Evolutionary conservation across 2,329 filamentous ascomycete species (phyloP).

Genomic region (Raffaelea albimanens): DNA sequence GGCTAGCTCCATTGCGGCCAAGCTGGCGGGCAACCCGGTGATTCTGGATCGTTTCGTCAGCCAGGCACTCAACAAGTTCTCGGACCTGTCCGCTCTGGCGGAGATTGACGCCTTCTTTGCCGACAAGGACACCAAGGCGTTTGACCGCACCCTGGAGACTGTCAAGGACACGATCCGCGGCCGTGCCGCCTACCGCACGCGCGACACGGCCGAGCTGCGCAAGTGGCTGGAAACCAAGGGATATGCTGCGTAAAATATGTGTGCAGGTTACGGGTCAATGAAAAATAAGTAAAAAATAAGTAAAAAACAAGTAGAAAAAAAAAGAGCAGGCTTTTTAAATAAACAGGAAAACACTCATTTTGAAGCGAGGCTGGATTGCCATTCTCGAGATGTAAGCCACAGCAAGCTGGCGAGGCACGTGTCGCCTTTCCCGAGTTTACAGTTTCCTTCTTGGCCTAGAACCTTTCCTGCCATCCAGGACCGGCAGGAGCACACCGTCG

Average conservation of each 20-base stretch:
- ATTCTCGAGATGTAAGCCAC: too few relatives aligned
- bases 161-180: slow-evolving; percentile 79
- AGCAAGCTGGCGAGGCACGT: too few relatives aligned
- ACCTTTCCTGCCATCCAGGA: too few relatives aligned
- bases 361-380: too few relatives aligned
- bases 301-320: too few relatives aligned
- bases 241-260: slow-evolving; percentile 7
- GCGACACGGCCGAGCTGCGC: slow-evolving; percentile 63
- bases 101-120: slow-evolving; percentile 82
- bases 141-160: slow-evolving; percentile 77
- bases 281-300: too few relatives aligned
- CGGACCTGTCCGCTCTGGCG: slow-evolving; percentile 55
- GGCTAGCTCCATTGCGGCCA: slow-evolving; percentile 55
- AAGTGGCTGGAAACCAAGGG: slow-evolving; percentile 31
- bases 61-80: slow-evolving; percentile 68
- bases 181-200: slow-evolving; percentile 69
- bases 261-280: too few relatives aligned
- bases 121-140: slow-evolving; percentile 75
- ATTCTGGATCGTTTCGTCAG: slow-evolving; percentile 84
- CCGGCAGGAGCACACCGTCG: too few relatives aligned
- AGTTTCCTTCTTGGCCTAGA: too few relatives aligned
- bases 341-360: too few relatives aligned
- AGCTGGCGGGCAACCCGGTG: slow-evolving; percentile 69
- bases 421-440: too few relatives aligned
- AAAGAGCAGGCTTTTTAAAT: too few relatives aligned